phyloP scores from a whole-genome alignment of 768 basidiomycete genomes.

The Asterophora lycoperdoides region DNA sequence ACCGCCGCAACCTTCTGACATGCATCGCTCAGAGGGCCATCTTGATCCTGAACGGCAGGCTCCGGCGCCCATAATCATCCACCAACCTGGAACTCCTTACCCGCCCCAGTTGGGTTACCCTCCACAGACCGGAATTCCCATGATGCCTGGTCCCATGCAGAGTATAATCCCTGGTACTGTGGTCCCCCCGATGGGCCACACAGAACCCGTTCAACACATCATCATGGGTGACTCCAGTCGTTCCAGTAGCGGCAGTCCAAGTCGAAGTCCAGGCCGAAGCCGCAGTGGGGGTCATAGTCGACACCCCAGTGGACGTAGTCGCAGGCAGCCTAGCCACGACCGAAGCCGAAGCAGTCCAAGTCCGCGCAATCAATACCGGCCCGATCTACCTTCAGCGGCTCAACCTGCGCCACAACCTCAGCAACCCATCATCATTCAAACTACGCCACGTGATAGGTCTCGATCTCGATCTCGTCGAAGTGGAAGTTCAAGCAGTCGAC shows the following conservation, averaged over 20 bases:
- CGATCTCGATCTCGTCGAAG: conserved; percentile 6
- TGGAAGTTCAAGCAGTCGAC: neutral
- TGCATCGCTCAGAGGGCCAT: neutral
- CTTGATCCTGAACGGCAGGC: neutral
- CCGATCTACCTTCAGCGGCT: neutral
- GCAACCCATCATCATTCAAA: conserved; percentile 1
- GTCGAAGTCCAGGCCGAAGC: neutral
- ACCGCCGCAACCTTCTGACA: neutral
- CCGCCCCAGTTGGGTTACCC: neutral
- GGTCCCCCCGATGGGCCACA: neutral
- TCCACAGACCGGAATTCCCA: neutral
- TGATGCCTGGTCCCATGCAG: neutral
- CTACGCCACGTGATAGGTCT: neutral
- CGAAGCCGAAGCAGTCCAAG: neutral
- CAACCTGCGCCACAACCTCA: neutral
- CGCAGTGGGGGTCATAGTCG: conserved; percentile 1
- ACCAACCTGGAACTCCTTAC: neutral
- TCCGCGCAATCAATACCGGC: neutral
- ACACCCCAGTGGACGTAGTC: neutral
- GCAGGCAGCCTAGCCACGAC: neutral
- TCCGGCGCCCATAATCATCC: conserved; percentile 11
- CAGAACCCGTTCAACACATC: neutral
- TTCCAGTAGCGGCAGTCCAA: neutral
- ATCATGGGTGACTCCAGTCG: too few species aligned
- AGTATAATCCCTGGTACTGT: neutral